These are phyloP conservation scores for Marchantia paleacea DNA, from an alignment of 225 moss, liverwort and hornwort species.

Conservation along the genomic window DNA sequence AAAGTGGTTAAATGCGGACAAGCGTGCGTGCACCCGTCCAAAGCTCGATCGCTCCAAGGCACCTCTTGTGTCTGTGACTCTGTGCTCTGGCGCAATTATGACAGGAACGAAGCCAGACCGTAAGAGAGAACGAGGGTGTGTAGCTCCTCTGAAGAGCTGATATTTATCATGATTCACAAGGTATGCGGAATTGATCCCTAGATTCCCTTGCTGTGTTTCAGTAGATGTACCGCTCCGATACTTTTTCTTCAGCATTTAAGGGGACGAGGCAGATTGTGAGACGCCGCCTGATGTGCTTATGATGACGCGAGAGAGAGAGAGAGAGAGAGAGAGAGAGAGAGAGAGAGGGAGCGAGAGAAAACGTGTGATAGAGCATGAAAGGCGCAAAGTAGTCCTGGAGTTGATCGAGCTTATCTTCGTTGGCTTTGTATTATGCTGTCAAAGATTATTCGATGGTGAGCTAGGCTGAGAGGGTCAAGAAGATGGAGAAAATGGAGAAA, in stretches of 20 bases:
- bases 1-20: not conserved
- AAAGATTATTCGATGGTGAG: constrained; percentile 3
- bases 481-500: constrained; percentile 9
- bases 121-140: too few species aligned
- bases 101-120: not conserved
- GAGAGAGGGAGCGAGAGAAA: not conserved
- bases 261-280: not conserved
- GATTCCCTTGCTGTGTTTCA: too few species aligned
- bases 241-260: not conserved
- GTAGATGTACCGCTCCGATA: not conserved
- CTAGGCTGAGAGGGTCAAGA: not conserved
- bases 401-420: too few species aligned
- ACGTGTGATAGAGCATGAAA: not conserved
- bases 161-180: too few species aligned
- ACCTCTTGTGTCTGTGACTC: not conserved
- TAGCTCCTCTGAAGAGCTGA: too few species aligned
- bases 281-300: too few species aligned
- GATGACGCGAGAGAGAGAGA: not conserved
- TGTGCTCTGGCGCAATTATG: not conserved
- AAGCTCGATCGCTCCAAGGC: not conserved
- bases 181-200: too few species aligned
- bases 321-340: not conserved
- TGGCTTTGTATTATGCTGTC: not conserved
- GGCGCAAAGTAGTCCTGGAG: not conserved
- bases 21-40: not conserved